A percentile compares a stretch with the other conserved stretches of the same genome.
Conservation (phyloP, 2,329 filamentous ascomycete species). For the Aspergillus texensis region DNA sequence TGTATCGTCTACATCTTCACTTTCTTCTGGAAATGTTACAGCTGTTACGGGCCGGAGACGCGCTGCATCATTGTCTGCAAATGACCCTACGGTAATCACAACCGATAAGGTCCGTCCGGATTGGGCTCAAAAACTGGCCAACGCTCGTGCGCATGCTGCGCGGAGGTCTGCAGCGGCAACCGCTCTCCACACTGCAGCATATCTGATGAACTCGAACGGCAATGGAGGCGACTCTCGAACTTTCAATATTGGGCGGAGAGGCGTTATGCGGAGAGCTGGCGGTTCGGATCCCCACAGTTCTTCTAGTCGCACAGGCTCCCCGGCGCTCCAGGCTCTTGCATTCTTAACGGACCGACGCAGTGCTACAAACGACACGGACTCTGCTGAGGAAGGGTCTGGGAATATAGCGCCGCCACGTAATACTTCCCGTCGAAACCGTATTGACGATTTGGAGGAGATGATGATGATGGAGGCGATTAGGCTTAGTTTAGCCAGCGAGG, state of each 20-base stretch:
- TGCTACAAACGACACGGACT: slow-evolving; percentile 37
- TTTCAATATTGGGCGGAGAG: slow-evolving; percentile 61
- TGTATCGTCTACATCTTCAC: slow-evolving; percentile 83
- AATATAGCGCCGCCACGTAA: slow-evolving; percentile 47
- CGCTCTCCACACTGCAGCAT: slow-evolving; percentile 90
- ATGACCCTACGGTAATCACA: slow-evolving; percentile 81
- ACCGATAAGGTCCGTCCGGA: slow-evolving; percentile 92
- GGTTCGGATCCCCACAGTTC: slow-evolving; percentile 37
- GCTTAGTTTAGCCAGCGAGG: slow-evolving; percentile 85
- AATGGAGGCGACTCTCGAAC: slow-evolving; percentile 48
- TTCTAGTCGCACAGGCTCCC: slow-evolving; percentile 38
- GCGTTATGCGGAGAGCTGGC: slow-evolving; percentile 48
- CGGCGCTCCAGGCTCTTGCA: slow-evolving; percentile 49
- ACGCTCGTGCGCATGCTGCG: slow-evolving; percentile 81
- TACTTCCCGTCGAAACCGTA: slow-evolving; percentile 62
- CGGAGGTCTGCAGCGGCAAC: slow-evolving; percentile 89
- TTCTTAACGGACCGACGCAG: slow-evolving; percentile 49
- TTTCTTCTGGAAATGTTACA: slow-evolving; percentile 60
- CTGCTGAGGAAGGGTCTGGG: slow-evolving; percentile 36
- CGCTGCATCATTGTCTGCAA: slow-evolving; percentile 75
- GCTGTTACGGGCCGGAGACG: slow-evolving; percentile 54
- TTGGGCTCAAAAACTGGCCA: slow-evolving; percentile 86
- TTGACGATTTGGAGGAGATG: slow-evolving; percentile 92
- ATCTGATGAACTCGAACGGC: slow-evolving; percentile 70
- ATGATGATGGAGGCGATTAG: slow-evolving; percentile 99